phyloP scores from a whole-genome alignment of 2,329 filamentous ascomycete genomes.

The Xylariales sp. region DNA sequence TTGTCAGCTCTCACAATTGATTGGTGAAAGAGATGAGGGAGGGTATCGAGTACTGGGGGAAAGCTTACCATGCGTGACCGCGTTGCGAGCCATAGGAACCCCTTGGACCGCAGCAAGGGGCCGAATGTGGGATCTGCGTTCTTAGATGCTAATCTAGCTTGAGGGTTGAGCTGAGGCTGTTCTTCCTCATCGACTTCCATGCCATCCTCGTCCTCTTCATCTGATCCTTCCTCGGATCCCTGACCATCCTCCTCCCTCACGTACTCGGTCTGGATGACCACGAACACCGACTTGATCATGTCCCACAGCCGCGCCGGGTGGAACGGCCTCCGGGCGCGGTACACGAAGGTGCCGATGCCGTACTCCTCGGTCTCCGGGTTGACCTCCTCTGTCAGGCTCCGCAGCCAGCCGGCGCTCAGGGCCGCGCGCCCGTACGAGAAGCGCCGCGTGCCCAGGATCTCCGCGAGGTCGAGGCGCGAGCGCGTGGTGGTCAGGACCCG shows the following conservation, averaged over 20 bases:
- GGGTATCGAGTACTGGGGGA: too few species aligned
- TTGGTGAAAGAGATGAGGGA: background rate
- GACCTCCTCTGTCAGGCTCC: constrained; percentile 52
- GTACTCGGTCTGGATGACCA: constrained; percentile 25
- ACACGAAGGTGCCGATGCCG: constrained; percentile 68
- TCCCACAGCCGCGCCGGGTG: constrained; percentile 42
- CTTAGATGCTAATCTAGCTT: constrained; percentile 49
- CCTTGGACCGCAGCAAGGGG: constrained; percentile 59
- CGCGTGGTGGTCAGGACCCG: constrained; percentile 52
- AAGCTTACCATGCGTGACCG: constrained; percentile 39
- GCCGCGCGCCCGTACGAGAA: constrained; percentile 51
- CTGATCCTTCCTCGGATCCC: constrained; percentile 24
- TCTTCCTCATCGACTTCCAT: constrained; percentile 18
- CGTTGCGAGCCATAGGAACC: constrained; percentile 56
- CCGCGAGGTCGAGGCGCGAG: constrained; percentile 44
- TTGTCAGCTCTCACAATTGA: too few species aligned
- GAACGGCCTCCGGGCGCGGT: constrained; percentile 53
- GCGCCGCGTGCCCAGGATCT: constrained; percentile 61
- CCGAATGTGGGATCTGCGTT: constrained; percentile 46
- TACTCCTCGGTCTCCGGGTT: constrained; percentile 72
- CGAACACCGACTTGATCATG: constrained; percentile 43
- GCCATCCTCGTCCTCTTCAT: constrained; percentile 13
- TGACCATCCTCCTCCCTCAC: constrained; percentile 29
- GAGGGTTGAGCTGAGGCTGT: constrained; percentile 17
- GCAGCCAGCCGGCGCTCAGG: constrained; percentile 56